Base-by-base conservation (phyloP, 192 early-diverging fungal species). In the Pilaira anomala region DNA sequence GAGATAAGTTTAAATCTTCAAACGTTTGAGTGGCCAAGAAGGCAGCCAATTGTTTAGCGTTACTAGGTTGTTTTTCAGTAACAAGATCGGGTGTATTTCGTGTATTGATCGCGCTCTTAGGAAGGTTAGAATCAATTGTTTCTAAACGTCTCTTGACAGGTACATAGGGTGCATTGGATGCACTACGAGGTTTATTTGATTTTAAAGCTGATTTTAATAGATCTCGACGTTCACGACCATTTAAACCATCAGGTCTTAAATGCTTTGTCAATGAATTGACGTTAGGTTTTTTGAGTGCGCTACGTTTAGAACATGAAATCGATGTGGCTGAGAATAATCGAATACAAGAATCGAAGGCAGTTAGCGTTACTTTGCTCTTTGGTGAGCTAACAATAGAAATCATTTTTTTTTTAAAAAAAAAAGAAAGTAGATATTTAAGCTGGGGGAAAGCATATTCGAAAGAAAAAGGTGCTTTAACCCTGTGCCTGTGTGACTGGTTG, bases 1-100 rank as follows among this genome's bases (percentile, higher is more conserved):
- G 5, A 46, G 12, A 16, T 13, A 97, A 61, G 12, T 85, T 85
- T 66, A 97, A 74, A 9, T 63, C 77, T 33, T 85, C 81, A 68
- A 93, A 93, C 30, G 62, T 51, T 14, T 62, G 69, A 4, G 63
- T 28, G n/a, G 68, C 48, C 18, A 71, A 58, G 36, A 60, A 61
- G 1, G 52, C 22, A 7, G 74, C 54, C 1, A 76, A 40, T 19
- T 66, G 52, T n/a, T 48, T 29, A 5, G 71, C 68, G 13, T 71
- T 66, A 13, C 22, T 24, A n/a, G 49, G 49, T 50, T 26, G 22
- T 26, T 19, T 14, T 46, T 46, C 44, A 36, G 33, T 36, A 36
- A 36, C 33, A 5, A 36, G 33, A 46, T 46, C 19, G 45, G 45
- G 14, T 7, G 14, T 46, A n/a, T 46, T 19, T 18, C 19, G 14